Evolutionary conservation across 83 land plant genomes (phyloP), one percentile per base, ranked within the genome.

Genomic region (Larix sibirica): DNA sequence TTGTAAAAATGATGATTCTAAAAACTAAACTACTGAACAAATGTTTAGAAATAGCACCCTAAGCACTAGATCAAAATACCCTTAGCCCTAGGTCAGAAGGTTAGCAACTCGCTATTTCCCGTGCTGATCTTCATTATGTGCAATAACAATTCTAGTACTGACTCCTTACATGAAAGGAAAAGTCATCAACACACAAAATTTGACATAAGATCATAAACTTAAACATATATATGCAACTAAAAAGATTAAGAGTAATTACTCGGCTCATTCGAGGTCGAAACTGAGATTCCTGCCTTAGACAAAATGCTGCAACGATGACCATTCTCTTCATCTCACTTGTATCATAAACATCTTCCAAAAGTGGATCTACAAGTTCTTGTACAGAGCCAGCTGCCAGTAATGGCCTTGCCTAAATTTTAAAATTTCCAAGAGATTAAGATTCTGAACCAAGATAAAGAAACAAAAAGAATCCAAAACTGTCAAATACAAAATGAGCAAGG

Each of bases 241-340:
- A 40, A 21, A 23, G 14, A 21, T 16, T 47, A 10, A 4, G 24
- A 67, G 44, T 50, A 58, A n/a, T 0, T 87, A 95, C 98, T 90
- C 87, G 84, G 50, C 64, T 81, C 87, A 97, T 97, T 10, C 81
- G 84, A 13, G 99, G 98, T 31, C 98, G 92, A 4, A 83, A 86
- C n/a, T 87, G 85, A 60, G 98, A 81, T 47, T 88, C 81, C 60
- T 85, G 83, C 62, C 83, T 90, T 44, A 95, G 75, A 88, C 94
- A 97, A 6, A 91, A 92, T 13, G 87, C 80, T 31, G 98, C 96
- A 85, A 95, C 98, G 42, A 89, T 78, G 36, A 86, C 50, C 93
- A 95, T 91, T 86, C 90, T 90, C 47, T 82, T 74, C 90, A 95
- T 82, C 69, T 97, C 94, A 38, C 36, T 62, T 26, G 42, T 66